Percentiles rank a stretch among this genome's conserved stretches.
phyloP scores from a whole-genome alignment of 73 alveolate species.

The Loxodes magnus region DNA sequence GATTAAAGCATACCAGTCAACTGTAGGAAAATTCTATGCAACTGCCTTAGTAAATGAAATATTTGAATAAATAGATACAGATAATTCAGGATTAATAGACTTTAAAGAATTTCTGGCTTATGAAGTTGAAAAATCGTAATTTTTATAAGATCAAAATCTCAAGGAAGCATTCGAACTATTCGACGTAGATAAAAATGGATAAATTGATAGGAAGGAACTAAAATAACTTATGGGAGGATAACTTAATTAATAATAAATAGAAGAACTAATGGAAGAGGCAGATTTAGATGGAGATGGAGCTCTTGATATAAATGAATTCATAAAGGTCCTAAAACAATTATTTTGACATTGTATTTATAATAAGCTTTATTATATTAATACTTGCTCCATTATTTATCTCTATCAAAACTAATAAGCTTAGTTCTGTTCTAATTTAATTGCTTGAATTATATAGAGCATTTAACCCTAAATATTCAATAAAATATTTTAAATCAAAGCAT shows the following conservation, averaged over 20 bases:
- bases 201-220: not conserved
- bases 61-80: not conserved
- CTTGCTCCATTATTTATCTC: too few relatives aligned
- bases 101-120: not conserved
- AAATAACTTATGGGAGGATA: not conserved
- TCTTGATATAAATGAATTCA: not conserved
- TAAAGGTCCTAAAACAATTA: too few relatives aligned
- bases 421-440: too few relatives aligned
- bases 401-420: too few relatives aligned
- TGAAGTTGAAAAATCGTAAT: not conserved
- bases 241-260: not conserved
- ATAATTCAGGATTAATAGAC: not conserved
- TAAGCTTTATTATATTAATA: too few relatives aligned
- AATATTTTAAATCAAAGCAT: too few relatives aligned
- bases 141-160: not conserved
- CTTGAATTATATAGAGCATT: too few relatives aligned
- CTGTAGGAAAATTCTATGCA: not conserved
- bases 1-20: not conserved
- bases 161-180: not conserved
- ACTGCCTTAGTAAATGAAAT: not conserved
- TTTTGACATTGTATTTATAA: too few relatives aligned
- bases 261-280: not conserved
- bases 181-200: not conserved
- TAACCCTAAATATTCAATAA: too few relatives aligned
- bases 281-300: not conserved